Percentiles rank a stretch among this genome's conserved stretches.
Evolutionary conservation across 768 basidiomycete genomes (phyloP).

Genomic region (Boletus reticuloceps): DNA sequence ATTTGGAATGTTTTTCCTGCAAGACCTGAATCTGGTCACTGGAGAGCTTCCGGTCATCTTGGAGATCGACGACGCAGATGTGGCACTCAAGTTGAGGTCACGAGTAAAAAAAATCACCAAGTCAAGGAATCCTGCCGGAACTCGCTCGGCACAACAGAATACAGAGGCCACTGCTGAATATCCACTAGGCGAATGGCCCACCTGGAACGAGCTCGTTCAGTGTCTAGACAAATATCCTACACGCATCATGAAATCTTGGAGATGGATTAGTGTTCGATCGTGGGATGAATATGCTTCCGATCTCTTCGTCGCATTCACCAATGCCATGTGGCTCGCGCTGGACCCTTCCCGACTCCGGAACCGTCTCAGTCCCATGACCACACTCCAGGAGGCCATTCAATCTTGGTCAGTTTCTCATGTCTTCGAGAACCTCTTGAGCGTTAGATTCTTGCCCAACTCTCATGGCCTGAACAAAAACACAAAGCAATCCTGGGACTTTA

Average conservation of each 20-base stretch:
- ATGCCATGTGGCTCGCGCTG: not conserved
- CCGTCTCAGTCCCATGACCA: accelerated
- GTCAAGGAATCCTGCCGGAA: not conserved
- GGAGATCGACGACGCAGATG: not conserved
- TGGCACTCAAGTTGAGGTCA: not conserved
- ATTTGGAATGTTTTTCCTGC: conserved; percentile 6
- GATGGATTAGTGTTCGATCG: not conserved
- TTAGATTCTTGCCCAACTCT: conserved; percentile 6
- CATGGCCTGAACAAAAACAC: conserved; percentile 1
- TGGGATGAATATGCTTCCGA: conserved; percentile 1
- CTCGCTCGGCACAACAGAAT: not conserved
- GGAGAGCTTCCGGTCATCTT: not conserved
- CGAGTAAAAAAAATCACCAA: not conserved
- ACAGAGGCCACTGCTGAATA: not conserved
- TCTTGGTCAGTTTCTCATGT: conserved; percentile 4
- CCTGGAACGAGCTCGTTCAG: not conserved
- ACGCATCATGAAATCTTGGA: not conserved
- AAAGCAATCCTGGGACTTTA: conserved; percentile 1
- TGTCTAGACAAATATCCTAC: not conserved
- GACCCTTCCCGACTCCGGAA: not conserved
- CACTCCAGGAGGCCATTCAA: not conserved
- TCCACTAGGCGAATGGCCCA: conserved; percentile 4
- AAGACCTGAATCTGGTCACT: conserved; percentile 3
- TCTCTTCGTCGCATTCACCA: conserved; percentile 1
- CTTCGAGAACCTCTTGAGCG: not conserved